Conservation (phyloP, 1,139 yeast genomes). For the Hyphopichia buzzinii region DNA sequence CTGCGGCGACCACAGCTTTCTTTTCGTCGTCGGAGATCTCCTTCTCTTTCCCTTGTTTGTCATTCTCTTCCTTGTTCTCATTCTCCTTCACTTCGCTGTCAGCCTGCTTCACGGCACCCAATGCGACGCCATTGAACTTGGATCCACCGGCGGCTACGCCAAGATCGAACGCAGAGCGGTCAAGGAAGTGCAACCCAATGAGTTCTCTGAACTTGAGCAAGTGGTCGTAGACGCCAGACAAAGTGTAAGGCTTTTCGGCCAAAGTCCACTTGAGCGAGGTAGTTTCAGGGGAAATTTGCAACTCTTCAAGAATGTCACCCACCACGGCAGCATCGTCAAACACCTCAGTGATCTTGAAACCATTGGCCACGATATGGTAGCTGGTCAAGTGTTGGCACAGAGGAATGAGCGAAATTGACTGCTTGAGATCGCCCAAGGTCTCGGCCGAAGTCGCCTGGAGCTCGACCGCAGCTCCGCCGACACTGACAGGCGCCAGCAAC, state of each 20-base stretch:
- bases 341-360: constrained; percentile 27
- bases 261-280: constrained; percentile 20
- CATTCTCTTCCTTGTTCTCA: constrained; percentile 6
- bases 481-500: neutral
- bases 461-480: constrained; percentile 17
- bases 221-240: constrained; percentile 39
- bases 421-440: constrained; percentile 56
- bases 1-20: constrained; percentile 13
- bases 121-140: constrained; percentile 29
- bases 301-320: constrained; percentile 25
- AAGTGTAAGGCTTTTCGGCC: constrained; percentile 37
- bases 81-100: constrained; percentile 7
- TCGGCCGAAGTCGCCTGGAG: constrained; percentile 40
- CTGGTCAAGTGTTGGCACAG: constrained; percentile 60
- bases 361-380: constrained; percentile 48
- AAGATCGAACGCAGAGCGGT: constrained; percentile 23
- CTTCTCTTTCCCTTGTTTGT: constrained; percentile 7
- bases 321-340: constrained; percentile 36
- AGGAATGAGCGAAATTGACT: constrained; percentile 54
- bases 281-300: constrained; percentile 17
- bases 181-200: constrained; percentile 44
- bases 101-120: constrained; percentile 20
- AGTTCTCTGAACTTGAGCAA: constrained; percentile 42
- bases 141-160: constrained; percentile 27
- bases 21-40: constrained; percentile 21